These are phyloP conservation scores for Alternaria triticimaculans DNA, from an alignment of 2,329 filamentous ascomycete genomes.

Conservation along the genomic window DNA sequence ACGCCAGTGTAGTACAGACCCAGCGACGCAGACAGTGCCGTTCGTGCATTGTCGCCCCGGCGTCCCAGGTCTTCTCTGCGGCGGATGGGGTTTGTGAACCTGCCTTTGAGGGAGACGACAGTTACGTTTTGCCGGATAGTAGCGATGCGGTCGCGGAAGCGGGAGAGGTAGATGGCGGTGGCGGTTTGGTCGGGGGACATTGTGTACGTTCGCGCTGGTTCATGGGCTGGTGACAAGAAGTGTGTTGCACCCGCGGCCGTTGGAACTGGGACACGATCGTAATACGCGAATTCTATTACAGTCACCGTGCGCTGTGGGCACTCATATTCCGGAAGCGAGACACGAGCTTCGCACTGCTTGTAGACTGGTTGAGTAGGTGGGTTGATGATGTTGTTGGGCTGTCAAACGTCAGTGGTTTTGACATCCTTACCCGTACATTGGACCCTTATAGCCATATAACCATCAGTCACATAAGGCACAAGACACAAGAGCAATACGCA, in stretches of 20 bases:
- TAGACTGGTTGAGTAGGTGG: background rate
- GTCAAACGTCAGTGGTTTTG: background rate
- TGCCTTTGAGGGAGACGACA: background rate
- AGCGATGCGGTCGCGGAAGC: conserved; percentile 2
- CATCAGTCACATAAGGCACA: background rate
- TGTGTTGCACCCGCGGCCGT: background rate
- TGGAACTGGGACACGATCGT: background rate
- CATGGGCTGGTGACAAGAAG: background rate
- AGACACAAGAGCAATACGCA: background rate
- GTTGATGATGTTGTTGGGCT: background rate
- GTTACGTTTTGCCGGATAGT: background rate
- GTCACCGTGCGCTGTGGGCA: background rate
- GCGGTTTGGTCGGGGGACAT: conserved; percentile 1
- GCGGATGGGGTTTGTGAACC: background rate
- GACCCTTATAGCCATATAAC: background rate
- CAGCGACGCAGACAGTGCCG: background rate
- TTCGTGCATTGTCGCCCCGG: background rate
- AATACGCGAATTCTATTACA: background rate
- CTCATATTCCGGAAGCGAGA: background rate
- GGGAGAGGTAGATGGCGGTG: background rate
- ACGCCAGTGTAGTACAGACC: background rate
- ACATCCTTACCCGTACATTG: background rate
- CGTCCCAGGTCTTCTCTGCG: background rate
- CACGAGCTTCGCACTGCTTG: background rate
- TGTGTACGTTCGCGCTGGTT: background rate